A percentile compares a stretch with the other conserved stretches of the same genome.
Conservation (phyloP, 73 alveolate species). For the Paramecium caudatum region DNA sequence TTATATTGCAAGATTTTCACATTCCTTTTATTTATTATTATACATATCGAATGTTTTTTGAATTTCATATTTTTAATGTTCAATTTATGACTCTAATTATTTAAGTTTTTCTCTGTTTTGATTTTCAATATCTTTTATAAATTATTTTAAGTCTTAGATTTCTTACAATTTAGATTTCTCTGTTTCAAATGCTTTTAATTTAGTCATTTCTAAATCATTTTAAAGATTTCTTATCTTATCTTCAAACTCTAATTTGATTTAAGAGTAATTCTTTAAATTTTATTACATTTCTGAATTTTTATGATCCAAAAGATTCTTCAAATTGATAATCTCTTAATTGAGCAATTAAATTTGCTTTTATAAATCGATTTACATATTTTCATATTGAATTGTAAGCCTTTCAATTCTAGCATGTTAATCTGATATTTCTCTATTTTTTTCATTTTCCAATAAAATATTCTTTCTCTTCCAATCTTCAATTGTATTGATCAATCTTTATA, state of each 20-base stretch:
- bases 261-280: background rate
- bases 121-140: constrained; percentile 13
- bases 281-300: constrained; percentile 22
- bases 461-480: constrained; percentile 63
- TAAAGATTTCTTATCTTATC: constrained; percentile 36
- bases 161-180: constrained; percentile 50
- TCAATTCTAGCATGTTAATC: constrained; percentile 46
- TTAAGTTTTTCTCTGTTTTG: constrained; percentile 10
- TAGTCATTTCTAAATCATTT: constrained; percentile 20
- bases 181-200: constrained; percentile 48
- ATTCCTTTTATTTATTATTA: constrained; percentile 41
- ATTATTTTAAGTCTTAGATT: background rate
- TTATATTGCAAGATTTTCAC: constrained; percentile 49
- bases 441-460: constrained; percentile 15
- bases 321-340: background rate
- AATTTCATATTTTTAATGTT: constrained; percentile 66
- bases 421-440: constrained; percentile 56
- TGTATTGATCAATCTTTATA: constrained; percentile 31
- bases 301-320: constrained; percentile 37
- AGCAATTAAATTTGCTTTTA: constrained; percentile 27
- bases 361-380: constrained; percentile 28
- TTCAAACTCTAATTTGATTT: constrained; percentile 36
- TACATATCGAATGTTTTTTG: constrained; percentile 39
- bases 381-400: constrained; percentile 49
- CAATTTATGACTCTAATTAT: constrained; percentile 42